These are phyloP conservation scores for Diaporthe sp. DNA, from an alignment of 2,329 filamentous ascomycete genomes.

Conservation along the genomic window DNA sequence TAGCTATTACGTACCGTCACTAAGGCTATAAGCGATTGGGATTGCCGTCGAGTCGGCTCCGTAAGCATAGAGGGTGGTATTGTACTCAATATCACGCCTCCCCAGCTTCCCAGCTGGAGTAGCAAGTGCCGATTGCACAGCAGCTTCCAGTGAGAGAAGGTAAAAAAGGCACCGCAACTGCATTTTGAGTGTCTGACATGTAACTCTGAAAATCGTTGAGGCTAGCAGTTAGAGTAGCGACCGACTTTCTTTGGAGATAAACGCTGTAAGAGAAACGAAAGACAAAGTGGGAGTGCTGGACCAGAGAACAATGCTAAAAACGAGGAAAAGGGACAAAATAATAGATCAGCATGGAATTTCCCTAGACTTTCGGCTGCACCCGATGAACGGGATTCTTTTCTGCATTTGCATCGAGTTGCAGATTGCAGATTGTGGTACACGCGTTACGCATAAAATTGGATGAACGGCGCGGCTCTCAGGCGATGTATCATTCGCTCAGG, in stretches of 20 bases:
- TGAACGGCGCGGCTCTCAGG: not conserved
- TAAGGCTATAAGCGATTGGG: not conserved
- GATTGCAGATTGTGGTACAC: not conserved
- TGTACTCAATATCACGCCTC: conserved; percentile 4
- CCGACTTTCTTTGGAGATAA: not conserved
- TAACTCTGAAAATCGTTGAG: not conserved
- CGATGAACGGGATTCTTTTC: not conserved
- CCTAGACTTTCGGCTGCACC: not conserved
- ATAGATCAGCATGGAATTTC: not conserved
- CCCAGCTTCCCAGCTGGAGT: not conserved
- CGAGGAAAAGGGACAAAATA: not conserved
- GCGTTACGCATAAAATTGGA: conserved; percentile 19
- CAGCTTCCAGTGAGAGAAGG: not conserved
- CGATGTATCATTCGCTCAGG: not conserved
- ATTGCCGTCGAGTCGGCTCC: not conserved
- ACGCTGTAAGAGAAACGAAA: not conserved
- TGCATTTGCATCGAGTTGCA: not conserved
- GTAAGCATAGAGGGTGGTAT: conserved; percentile 8
- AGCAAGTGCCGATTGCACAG: not conserved
- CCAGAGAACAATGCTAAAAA: not conserved
- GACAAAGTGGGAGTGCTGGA: not conserved
- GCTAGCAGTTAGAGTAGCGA: not conserved
- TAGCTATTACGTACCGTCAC: not conserved
- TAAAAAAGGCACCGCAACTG: not conserved
- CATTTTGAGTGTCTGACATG: not conserved